Evolutionary conservation across 106 monocot species (phyloP).

Genomic region (Phalaenopsis aphrodite): DNA sequence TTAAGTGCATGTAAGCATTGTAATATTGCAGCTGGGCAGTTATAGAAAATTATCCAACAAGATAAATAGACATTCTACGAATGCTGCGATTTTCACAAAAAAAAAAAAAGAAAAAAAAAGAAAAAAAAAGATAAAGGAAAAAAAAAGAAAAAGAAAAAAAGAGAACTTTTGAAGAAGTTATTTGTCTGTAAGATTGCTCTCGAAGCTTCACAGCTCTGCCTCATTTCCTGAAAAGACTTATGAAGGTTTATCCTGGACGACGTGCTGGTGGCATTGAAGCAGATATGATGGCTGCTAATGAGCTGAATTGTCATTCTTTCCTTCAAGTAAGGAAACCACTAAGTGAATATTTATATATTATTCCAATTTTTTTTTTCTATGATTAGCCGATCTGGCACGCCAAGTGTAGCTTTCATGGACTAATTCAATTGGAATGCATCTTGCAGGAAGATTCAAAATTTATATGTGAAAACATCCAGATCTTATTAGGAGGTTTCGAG

Average conservation of each 20-base stretch:
- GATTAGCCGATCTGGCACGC: background rate
- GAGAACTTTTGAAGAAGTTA: background rate
- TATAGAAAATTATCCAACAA: background rate
- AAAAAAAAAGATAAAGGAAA: too few species aligned
- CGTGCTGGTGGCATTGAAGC: slow-evolving; percentile 76
- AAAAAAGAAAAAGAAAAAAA: too few species aligned
- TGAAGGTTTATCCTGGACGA: slow-evolving; percentile 89
- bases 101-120: too few species aligned
- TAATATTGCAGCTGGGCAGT: background rate
- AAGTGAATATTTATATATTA: background rate
- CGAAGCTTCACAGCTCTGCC: background rate
- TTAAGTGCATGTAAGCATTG: background rate
- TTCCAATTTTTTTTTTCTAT: background rate
- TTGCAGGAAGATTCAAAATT: slow-evolving; percentile 50
- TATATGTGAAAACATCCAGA: slow-evolving; percentile 64
- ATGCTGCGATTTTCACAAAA: background rate
- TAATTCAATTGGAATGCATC: background rate
- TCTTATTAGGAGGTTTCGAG: slow-evolving; percentile 87
- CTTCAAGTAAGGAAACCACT: slow-evolving; percentile 60
- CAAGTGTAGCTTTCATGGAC: background rate
- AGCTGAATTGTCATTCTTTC: slow-evolving; percentile 61
- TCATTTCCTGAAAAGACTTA: slow-evolving; percentile 19
- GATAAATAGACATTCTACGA: background rate
- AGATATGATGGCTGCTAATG: slow-evolving; percentile 97
- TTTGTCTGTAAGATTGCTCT: background rate